Evolutionary conservation across 2,329 filamentous ascomycete species (phyloP), one percentile per base, ranked within the genome.

Genomic region (Colletotrichum musae): DNA sequence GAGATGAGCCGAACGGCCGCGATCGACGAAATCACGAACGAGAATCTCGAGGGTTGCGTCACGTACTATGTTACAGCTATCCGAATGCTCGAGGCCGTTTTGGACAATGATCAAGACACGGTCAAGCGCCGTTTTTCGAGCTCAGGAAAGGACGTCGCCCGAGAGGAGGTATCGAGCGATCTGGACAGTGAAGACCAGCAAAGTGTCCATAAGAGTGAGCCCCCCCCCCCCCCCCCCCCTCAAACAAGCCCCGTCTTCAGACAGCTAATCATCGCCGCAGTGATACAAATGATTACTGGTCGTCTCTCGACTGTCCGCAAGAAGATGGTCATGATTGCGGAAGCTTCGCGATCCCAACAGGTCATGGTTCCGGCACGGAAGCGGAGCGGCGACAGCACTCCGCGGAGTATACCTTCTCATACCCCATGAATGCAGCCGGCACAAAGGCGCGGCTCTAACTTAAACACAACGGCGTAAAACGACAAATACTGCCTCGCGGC

Each of bases 1-100:
- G 96, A 99, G 79, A 98, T 99, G 96, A 98, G 94, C 78, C 91
- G 94, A 60, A 91, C 93, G 4, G 95, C 96, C 7, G 96, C 96
- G 7, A 96, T 98, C 77, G 97, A 97, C 75, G 96, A 99, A 81
- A 93, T 99, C 58, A 94, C 96, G 2, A 94, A 95, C 66, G 93
- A 96, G 71, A 95, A 98, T 79, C 84, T 98, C 26, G 82, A 85
- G 0, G 94, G 94, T 16, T 98, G 95, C 77, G 95, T 98, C 77
- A 91, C 97, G 28, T 95, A 94, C 18, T 36, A 36, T 36, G 32
- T 36, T 10, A 36, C 32, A 36, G 32, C 32, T 36, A 36, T 36
- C 32, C 32, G 32, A 36, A 36, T 36, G 32, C 32, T 36, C 32
- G 32, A 36, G 32, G 32, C 32, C 32, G 32, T 36, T 36, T 36